Conservation (phyloP, 2,329 filamentous ascomycete species). For the Aspergillus fumigatiaffinis region DNA sequence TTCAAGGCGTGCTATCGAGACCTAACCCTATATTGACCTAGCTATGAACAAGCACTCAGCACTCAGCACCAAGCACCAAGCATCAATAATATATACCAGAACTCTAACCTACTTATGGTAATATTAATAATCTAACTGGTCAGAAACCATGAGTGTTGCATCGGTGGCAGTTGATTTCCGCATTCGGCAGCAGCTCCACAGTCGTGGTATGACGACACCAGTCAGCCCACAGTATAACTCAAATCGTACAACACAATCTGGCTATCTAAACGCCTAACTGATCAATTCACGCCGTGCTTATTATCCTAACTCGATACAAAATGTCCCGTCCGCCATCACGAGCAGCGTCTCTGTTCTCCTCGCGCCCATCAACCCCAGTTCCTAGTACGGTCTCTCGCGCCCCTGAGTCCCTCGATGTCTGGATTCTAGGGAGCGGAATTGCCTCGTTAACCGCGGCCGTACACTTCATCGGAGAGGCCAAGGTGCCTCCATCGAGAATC, state of each 20-base stretch:
- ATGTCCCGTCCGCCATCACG: not conserved
- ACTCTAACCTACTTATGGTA: not conserved
- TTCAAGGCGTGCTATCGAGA: too few species aligned
- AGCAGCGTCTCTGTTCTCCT: not conserved
- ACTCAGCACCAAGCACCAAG: too few species aligned
- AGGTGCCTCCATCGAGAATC: conserved; percentile 30
- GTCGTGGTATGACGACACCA: not conserved
- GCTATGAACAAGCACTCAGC: too few species aligned
- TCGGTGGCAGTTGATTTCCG: not conserved
- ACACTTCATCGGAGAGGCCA: conserved; percentile 33
- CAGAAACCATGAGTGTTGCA: not conserved
- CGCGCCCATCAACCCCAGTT: not conserved
- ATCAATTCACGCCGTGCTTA: not conserved
- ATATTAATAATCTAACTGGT: too few species aligned
- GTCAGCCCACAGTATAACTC: not conserved
- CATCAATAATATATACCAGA: too few species aligned
- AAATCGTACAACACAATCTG: not conserved
- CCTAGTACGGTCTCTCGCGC: conserved; percentile 18
- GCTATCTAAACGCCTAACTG: not conserved
- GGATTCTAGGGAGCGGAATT: conserved; percentile 35
- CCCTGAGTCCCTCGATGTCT: conserved; percentile 21
- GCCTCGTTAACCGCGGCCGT: conserved; percentile 34
- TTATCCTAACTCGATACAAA: not conserved
- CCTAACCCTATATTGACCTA: too few species aligned
- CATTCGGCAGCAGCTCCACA: not conserved